These are phyloP conservation scores for Scheffersomyces titani DNA, from an alignment of 1,139 yeast species.

Conservation along the genomic window DNA sequence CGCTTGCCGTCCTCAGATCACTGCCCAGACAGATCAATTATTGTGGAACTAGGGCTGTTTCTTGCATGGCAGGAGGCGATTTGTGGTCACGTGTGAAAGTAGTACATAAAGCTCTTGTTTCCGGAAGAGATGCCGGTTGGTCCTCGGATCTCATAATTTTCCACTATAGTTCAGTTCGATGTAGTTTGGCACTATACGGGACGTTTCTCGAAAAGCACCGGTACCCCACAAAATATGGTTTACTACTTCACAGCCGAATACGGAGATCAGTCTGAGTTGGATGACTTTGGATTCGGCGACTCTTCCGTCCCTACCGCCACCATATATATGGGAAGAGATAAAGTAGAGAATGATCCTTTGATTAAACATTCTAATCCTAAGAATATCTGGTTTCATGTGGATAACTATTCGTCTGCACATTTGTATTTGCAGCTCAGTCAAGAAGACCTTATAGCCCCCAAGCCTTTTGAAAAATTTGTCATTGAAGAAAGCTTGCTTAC, in stretches of 20 bases:
- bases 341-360: slow-evolving; percentile 72
- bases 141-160: background rate
- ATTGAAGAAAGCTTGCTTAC: slow-evolving; percentile 54
- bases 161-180: background rate
- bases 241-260: slow-evolving; percentile 51
- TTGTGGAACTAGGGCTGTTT: background rate
- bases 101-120: background rate
- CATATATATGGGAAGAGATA: slow-evolving; percentile 76
- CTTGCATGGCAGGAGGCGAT: background rate
- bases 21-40: background rate
- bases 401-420: slow-evolving; percentile 79
- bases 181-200: background rate
- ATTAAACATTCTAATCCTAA: slow-evolving; percentile 69
- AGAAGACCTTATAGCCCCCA: slow-evolving; percentile 31
- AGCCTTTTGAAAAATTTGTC: slow-evolving; percentile 32
- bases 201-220: background rate
- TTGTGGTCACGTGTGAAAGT: background rate
- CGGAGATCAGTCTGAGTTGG: slow-evolving; percentile 16
- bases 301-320: slow-evolving; percentile 23
- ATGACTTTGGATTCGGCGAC: slow-evolving; percentile 28
- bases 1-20: background rate
- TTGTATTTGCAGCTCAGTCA: slow-evolving; percentile 63
- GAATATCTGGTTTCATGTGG: slow-evolving; percentile 85
- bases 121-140: background rate
- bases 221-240: slow-evolving; percentile 42